Percentiles rank a stretch among this genome's conserved stretches.
Conservation (phyloP, 352 stramenopile genomes). For the Phytophthora tubulina region DNA sequence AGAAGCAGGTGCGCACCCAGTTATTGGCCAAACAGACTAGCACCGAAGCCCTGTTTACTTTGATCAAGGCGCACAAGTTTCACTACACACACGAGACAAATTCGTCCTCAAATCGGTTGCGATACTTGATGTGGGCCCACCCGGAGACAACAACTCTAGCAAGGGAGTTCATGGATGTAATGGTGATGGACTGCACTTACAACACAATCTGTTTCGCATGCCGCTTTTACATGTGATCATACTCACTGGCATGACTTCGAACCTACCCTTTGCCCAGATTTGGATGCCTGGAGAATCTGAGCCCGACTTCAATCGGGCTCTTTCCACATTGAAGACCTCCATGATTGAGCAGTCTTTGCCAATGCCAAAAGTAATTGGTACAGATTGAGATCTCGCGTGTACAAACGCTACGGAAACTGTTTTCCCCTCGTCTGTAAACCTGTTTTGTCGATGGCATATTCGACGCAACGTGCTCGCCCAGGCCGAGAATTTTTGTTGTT, state of each 20-base stretch:
- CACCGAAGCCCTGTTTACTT: no score
- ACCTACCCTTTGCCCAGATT: background rate
- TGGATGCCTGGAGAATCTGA: background rate
- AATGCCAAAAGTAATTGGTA: background rate
- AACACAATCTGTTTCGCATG: background rate
- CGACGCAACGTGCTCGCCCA: constrained; percentile 6
- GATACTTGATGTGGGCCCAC: no score
- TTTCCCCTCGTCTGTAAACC: background rate
- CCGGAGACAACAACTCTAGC: no score
- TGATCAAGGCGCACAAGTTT: no score
- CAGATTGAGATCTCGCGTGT: background rate
- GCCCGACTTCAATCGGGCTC: constrained; percentile 1
- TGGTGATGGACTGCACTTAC: background rate
- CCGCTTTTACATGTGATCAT: background rate
- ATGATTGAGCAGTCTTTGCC: background rate
- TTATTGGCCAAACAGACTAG: no score
- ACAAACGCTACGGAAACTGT: background rate
- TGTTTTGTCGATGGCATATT: constrained; percentile 11
- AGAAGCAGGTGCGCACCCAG: no score
- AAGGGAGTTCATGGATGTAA: no score
- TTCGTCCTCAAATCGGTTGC: no score
- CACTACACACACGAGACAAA: no score
- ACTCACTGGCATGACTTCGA: background rate
- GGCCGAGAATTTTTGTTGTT: background rate
- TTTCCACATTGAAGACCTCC: background rate